Evolutionary conservation across 805 yeast species (phyloP).

Genomic region (Zygosaccharomyces gambellarensis): DNA sequence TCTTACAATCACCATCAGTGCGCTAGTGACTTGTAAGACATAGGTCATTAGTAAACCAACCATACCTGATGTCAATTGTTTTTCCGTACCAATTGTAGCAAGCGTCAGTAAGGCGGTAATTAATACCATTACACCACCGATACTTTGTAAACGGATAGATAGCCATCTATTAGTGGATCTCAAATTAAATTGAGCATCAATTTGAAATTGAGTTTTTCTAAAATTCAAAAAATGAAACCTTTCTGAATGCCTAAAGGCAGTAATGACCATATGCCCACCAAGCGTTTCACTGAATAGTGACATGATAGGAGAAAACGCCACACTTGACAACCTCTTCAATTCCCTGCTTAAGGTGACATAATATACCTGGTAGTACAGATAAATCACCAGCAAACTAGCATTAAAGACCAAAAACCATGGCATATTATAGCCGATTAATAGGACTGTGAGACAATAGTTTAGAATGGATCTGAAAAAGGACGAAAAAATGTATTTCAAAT

Average conservation of each 20-base stretch:
- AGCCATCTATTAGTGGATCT: constrained; percentile 63
- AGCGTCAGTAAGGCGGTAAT: constrained; percentile 46
- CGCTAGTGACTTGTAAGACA: constrained; percentile 51
- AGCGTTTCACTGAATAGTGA: constrained; percentile 80
- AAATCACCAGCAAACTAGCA: constrained; percentile 44
- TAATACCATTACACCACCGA: constrained; percentile 54
- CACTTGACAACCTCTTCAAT: constrained; percentile 64
- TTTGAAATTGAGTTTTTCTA: constrained; percentile 46
- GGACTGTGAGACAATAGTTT: constrained; percentile 45
- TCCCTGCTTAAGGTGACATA: constrained; percentile 73
- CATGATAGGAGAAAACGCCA: constrained; percentile 70
- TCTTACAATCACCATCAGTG: constrained; percentile 54
- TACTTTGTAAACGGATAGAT: constrained; percentile 53
- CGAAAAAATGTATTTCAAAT: constrained; percentile 50
- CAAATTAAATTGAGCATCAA: constrained; percentile 45
- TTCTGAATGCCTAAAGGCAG: constrained; percentile 65
- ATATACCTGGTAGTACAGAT: constrained; percentile 64
- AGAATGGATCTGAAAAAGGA: constrained; percentile 44
- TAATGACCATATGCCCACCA: constrained; percentile 69
- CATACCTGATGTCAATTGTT: constrained; percentile 52
- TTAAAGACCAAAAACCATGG: constrained; percentile 51
- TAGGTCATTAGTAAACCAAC: constrained; percentile 63
- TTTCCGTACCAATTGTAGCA: constrained; percentile 35
- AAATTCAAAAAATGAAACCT: constrained; percentile 57
- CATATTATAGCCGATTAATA: constrained; percentile 48